Evolutionary conservation across 306 rosid species (phyloP), one percentile per base, ranked within the genome.

Genomic region (Purshia tridentata): DNA sequence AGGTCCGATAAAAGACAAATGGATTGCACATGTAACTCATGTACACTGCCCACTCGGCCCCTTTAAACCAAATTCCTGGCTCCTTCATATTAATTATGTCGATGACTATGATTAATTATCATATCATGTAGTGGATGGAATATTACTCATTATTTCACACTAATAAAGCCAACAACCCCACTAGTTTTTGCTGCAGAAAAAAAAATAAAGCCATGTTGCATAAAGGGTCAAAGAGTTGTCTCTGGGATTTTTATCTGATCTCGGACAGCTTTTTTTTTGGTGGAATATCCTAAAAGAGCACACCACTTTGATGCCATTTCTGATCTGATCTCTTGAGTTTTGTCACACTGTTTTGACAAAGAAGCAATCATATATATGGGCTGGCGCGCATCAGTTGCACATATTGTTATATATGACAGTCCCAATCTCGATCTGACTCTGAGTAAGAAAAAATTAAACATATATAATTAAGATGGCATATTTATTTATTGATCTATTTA

Each of bases 301-400:
- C n/a, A n/a, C n/a, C n/a, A n/a, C n/a, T 61, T 61, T 61, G 66
- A 39, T 61, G 13, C 66, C 66, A 61, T 37, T 61, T 61, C 66
- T 39, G 66, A 11, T 37, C 23, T 3, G n/a, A n/a, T n/a, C n/a
- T n/a, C n/a, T n/a, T n/a, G n/a, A n/a, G 13, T 37, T 61, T 61
- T 39, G 47, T 61, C 66, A 37, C 46, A 3, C 37, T 14, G 13
- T 60, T 37, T 20, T 37, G 65, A 2, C 3, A 60, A 60, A 37
- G 46, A 60, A 60, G 45, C 18, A 13, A 20, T 12, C 16, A 39
- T 61, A 61, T 60, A 20, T 3, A 29, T 29, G 20, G n/a, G 65
- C 63, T 55, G 22, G 35, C 35, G 35, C 35, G 35, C 35, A n/a
- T n/a, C n/a, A 29, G 35, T 29, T 29, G 35, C 35, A 1, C 35